These are phyloP conservation scores for Starmera dryadoides DNA, from an alignment of 805 yeast genomes.

Conservation along the genomic window DNA sequence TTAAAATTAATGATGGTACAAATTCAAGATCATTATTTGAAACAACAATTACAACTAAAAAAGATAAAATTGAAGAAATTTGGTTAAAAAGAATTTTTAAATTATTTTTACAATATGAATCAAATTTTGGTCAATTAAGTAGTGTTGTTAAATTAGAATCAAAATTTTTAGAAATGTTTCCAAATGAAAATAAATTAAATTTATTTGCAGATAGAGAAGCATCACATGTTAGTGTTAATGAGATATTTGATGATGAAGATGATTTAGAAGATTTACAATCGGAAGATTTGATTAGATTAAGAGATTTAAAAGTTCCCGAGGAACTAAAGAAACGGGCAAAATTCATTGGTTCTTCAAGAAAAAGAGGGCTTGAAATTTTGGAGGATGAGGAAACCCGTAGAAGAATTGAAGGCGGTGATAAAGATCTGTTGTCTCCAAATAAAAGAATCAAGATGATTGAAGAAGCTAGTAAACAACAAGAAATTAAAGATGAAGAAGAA, in stretches of 20 bases:
- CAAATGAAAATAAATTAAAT: slow-evolving; percentile 38
- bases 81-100: slow-evolving; percentile 43
- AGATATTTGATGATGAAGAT: slow-evolving; percentile 17
- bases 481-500: background rate
- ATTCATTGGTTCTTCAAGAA: background rate
- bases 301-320: slow-evolving; percentile 17
- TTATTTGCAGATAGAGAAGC: slow-evolving; percentile 30
- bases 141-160: slow-evolving; percentile 61
- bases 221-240: background rate
- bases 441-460: background rate
- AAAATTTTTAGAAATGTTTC: slow-evolving; percentile 60
- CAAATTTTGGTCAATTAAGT: slow-evolving; percentile 60
- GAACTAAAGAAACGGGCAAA: background rate
- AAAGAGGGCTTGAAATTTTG: slow-evolving; percentile 4
- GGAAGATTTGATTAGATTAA: slow-evolving; percentile 18
- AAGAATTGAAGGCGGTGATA: slow-evolving; percentile 2
- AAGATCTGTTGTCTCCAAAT: background rate
- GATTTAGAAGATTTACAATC: slow-evolving; percentile 10
- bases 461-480: background rate
- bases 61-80: slow-evolving; percentile 17
- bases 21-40: slow-evolving; percentile 81
- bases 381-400: slow-evolving; percentile 7
- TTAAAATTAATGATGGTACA: slow-evolving; percentile 57
- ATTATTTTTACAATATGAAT: slow-evolving; percentile 60
- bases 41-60: slow-evolving; percentile 49